A percentile compares a stretch with the other conserved stretches of the same genome.
Conservation (phyloP, 371 early-diverging fungal genomes). For the Capniomyces stellatus region DNA sequence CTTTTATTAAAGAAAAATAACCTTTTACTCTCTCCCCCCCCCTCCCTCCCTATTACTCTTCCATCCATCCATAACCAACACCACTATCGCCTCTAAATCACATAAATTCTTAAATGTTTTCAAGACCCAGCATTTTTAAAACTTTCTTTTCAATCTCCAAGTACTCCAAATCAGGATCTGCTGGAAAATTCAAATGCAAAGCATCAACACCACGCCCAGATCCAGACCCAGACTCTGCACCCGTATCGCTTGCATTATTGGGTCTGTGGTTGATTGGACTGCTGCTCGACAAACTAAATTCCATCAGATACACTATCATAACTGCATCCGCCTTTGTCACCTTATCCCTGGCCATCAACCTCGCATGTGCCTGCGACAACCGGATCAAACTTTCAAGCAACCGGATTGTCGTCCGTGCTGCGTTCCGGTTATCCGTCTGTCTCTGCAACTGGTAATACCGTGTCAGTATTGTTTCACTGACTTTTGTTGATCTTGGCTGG, state of each 20-base stretch:
- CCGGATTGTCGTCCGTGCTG: slow-evolving; percentile 58
- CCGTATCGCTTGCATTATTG: not conserved
- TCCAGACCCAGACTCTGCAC: slow-evolving; percentile 20
- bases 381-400: slow-evolving; percentile 68
- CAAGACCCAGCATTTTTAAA: slow-evolving; percentile 12
- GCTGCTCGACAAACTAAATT: slow-evolving; percentile 35
- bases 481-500: slow-evolving; percentile 32
- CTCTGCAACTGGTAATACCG: slow-evolving; percentile 49
- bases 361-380: slow-evolving; percentile 68
- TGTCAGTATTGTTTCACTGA: slow-evolving; percentile 35
- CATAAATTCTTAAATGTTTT: not conserved
- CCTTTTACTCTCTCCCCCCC: no score
- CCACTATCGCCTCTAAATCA: not conserved
- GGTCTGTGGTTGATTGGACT: not conserved
- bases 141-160: slow-evolving; percentile 7
- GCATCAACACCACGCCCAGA: slow-evolving; percentile 27
- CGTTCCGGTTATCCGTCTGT: slow-evolving; percentile 34
- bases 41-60: no score
- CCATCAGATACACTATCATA: slow-evolving; percentile 39
- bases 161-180: slow-evolving; percentile 30
- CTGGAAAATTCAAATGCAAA: slow-evolving; percentile 38
- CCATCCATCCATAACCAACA: not conserved
- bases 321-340: slow-evolving; percentile 44
- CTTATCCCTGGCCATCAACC: slow-evolving; percentile 33
- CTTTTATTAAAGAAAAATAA: not conserved